phyloP scores from a whole-genome alignment of 179 eudicot genomes.

The Silene noctiflora region DNA sequence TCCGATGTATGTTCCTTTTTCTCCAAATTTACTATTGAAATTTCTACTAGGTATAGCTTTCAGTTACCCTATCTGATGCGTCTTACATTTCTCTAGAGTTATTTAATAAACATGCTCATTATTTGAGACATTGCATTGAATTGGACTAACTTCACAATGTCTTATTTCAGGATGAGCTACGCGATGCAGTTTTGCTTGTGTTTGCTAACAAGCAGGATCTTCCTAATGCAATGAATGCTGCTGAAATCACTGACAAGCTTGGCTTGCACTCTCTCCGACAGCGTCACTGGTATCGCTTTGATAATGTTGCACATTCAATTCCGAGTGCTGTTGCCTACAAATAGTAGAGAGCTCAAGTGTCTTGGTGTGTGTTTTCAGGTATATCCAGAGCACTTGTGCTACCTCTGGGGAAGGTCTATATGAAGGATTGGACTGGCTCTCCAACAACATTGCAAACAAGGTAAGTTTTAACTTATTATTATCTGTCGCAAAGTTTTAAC shows the following conservation, averaged over 20 bases:
- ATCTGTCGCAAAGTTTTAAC: neutral
- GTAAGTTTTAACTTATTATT: slow-evolving; percentile 21
- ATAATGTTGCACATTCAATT: neutral
- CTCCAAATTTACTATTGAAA: neutral
- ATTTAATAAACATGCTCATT: neutral
- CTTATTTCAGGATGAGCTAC: slow-evolving; percentile 71
- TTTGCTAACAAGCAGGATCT: slow-evolving; percentile 94
- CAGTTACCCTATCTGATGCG: neutral
- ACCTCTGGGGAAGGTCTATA: too few relatives aligned
- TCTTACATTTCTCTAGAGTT: neutral
- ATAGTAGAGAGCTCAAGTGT: neutral
- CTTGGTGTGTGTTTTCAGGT: slow-evolving; percentile 43
- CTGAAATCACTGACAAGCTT: too few relatives aligned
- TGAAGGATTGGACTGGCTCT: too few relatives aligned
- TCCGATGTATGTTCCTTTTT: too few relatives aligned
- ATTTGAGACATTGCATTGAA: neutral
- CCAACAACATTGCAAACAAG: slow-evolving; percentile 62
- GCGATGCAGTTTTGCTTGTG: slow-evolving; percentile 86
- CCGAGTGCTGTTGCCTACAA: neutral
- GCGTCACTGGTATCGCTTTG: slow-evolving; percentile 37
- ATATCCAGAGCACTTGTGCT: slow-evolving; percentile 23
- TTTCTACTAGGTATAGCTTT: neutral
- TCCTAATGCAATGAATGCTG: slow-evolving; percentile 29
- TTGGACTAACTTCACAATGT: slow-evolving; percentile 10
- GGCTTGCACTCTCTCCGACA: too few relatives aligned